A percentile compares a stretch with the other conserved stretches of the same genome.
These are phyloP conservation scores for Solanum stenotomum DNA, from an alignment of 257 asterid species.

Conservation along the genomic window DNA sequence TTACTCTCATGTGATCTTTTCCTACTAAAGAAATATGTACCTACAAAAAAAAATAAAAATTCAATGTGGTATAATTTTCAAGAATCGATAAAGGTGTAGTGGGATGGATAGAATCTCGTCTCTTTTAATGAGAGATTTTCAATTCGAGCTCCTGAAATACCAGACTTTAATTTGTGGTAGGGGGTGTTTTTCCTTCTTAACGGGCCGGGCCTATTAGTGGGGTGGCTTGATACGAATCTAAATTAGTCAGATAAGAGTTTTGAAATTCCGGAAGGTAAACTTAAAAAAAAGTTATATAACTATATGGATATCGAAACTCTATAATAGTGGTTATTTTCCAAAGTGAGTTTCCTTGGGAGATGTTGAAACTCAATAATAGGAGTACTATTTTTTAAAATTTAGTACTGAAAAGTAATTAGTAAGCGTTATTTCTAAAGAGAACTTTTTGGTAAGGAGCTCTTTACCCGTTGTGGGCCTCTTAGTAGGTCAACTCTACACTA, in stretches of 20 bases:
- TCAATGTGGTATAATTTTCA: not conserved
- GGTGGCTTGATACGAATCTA: not conserved
- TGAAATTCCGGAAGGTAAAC: too few relatives aligned
- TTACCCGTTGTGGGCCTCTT: not conserved
- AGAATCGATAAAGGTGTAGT: not conserved
- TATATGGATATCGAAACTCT: not conserved
- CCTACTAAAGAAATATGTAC: constrained; percentile 79
- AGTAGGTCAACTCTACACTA: not conserved
- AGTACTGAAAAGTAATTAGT: not conserved
- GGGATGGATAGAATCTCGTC: not conserved
- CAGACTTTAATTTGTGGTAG: not conserved
- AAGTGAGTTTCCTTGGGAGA: not conserved
- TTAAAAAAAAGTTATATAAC: too few relatives aligned
- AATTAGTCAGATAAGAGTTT: not conserved
- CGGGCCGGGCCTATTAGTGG: not conserved
- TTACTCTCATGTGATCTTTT: constrained; percentile 52
- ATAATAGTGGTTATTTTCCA: not conserved
- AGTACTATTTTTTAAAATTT: not conserved
- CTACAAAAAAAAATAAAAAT: constrained; percentile 9
- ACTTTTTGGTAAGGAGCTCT: not conserved
- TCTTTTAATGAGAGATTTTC: not conserved
- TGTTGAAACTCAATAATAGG: not conserved
- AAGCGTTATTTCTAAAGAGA: not conserved
- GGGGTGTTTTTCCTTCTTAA: not conserved
- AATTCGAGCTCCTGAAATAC: not conserved